Base-by-base conservation (phyloP, 176 grass and related monocot genomes). In the Typha latifolia region DNA sequence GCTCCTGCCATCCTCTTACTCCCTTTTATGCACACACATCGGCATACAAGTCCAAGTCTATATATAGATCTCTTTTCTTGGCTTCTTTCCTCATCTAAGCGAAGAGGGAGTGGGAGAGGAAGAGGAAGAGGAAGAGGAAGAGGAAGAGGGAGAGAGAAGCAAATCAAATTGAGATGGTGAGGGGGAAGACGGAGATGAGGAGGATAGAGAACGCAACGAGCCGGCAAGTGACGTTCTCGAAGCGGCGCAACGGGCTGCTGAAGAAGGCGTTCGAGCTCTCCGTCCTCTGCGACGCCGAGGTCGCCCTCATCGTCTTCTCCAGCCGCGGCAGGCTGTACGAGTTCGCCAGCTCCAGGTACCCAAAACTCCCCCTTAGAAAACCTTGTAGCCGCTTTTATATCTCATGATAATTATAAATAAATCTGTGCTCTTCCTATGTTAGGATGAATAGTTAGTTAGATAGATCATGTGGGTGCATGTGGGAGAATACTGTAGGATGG, bases 241-340 rank as follows among this genome's bases (percentile, higher is more conserved):
- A 57, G 53, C 53, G 53, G 53, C 53, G 53, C 7, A 57, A 57
- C 53, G 53, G 53, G n/a, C 53, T 57, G 53, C 4, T 57, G 15
- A 81, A 86, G 78, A 86, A 86, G 79, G 84, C 84, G 49, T 78
- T 66, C 78, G 78, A 81, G 70, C 79, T 86, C 29, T 86, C 79
- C 51, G 84, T 81, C 61, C 84, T 86, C 22, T 82, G 84, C 70
- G 79, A 86, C 74, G 80, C 80, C 79, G 79, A 86, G 74, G 71
- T 86, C 51, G 79, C 79, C 13, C 69, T 83, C n/a, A 16, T 57
- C 53, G 19, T 57, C 53, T 57, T 57, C 53, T 57, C 53, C 15
- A 11, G n/a, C 53, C n/a, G n/a, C 53, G 53, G 53, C n/a, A 57
- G 19, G 19, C 53, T 57, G 3, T 57, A 21, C 53, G 53, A 57